These are phyloP conservation scores for Laguncularia racemosa DNA, from an alignment of 345 rosid genomes.

Conservation along the genomic window DNA sequence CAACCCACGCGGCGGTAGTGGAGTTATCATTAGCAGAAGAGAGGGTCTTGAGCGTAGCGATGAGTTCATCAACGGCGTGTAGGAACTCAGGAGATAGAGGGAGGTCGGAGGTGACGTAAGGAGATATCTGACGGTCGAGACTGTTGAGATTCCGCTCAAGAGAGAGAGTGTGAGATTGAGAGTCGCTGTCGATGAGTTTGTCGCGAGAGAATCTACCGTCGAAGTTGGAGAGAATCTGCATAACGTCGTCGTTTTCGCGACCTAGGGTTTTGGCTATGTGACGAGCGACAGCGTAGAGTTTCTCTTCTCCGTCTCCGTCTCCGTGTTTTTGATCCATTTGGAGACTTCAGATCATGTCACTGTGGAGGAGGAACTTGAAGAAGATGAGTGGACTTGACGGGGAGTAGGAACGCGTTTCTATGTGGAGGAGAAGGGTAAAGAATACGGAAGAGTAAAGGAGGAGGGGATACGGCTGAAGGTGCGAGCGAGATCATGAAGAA, in stretches of 20 bases:
- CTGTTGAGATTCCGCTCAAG: slow-evolving; percentile 49
- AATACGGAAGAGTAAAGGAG: too few relatives aligned
- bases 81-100: slow-evolving; percentile 78
- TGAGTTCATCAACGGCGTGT: slow-evolving; percentile 64
- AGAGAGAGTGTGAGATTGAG: slow-evolving; percentile 23
- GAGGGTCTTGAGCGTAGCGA: slow-evolving; percentile 42
- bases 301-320: slow-evolving; percentile 97
- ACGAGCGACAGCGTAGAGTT: slow-evolving; percentile 75
- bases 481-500: too few relatives aligned
- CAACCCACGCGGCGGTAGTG: slow-evolving; percentile 38
- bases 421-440: too few relatives aligned
- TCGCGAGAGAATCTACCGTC: slow-evolving; percentile 91
- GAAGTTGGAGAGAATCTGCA: slow-evolving; percentile 86
- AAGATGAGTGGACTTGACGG: too few relatives aligned
- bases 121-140: slow-evolving; percentile 70
- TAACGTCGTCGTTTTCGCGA: slow-evolving; percentile 77
- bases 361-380: too few relatives aligned
- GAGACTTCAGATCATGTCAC: too few relatives aligned
- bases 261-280: slow-evolving; percentile 93
- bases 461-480: too few relatives aligned
- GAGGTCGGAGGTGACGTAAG: slow-evolving; percentile 44
- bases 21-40: slow-evolving; percentile 43
- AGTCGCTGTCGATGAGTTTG: slow-evolving; percentile 41
- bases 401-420: too few relatives aligned
- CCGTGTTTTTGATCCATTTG: slow-evolving; percentile 2